These are phyloP conservation scores for Zanthoxylum bungeanum DNA, from an alignment of 345 rosid species.

Conservation along the genomic window DNA sequence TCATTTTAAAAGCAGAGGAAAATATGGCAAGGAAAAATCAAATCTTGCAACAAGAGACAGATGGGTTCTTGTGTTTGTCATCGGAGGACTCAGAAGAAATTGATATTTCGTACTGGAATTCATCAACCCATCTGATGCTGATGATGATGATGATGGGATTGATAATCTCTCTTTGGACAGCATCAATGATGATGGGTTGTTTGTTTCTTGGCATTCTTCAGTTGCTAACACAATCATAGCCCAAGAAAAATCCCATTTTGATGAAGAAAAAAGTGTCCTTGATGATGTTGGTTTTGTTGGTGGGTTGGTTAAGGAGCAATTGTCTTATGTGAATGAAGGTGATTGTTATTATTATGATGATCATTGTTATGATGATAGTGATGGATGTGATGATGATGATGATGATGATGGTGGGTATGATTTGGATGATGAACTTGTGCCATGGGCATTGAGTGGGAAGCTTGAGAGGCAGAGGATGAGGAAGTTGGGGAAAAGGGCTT, in stretches of 20 bases:
- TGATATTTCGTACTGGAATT: conserved; percentile 38
- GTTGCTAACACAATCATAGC: conserved; percentile 4
- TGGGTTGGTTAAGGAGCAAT: background rate
- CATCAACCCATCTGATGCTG: conserved; percentile 31
- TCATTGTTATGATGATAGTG: background rate
- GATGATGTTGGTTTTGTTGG: background rate
- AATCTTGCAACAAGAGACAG: conserved; percentile 4
- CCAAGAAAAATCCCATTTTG: background rate
- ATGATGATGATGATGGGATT: background rate
- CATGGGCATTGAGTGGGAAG: conserved; percentile 35
- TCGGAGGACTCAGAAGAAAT: background rate
- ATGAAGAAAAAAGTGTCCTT: background rate
- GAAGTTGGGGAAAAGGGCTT: conserved; percentile 51
- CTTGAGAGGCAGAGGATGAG: conserved; percentile 49
- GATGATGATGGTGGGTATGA: conserved; percentile 23
- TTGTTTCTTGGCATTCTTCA: conserved; percentile 23
- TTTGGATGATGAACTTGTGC: conserved; percentile 48
- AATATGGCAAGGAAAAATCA: background rate
- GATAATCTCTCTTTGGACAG: conserved; percentile 6
- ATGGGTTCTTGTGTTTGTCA: conserved; percentile 10
- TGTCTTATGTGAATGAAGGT: background rate
- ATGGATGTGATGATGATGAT: conserved; percentile 6
- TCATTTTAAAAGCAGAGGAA: background rate
- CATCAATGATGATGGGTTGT: background rate
- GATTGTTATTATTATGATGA: background rate